Conservation (phyloP, 2,329 filamentous ascomycete genomes). For the Arthrobotrys iridis region DNA sequence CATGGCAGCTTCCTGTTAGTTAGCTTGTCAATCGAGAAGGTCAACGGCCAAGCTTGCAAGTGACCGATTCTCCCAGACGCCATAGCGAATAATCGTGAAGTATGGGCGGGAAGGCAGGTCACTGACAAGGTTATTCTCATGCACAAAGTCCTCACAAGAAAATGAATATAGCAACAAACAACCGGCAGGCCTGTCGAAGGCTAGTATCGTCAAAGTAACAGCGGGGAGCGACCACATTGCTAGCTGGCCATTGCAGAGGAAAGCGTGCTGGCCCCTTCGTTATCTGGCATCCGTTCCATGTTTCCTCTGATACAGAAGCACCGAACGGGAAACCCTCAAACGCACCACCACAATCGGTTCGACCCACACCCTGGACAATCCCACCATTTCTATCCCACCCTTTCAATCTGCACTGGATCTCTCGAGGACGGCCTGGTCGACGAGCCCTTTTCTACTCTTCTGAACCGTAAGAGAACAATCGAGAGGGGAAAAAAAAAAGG, state of each 20-base stretch:
- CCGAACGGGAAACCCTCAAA: conserved; percentile 46
- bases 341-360: conserved; percentile 53
- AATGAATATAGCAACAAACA: conserved; percentile 10
- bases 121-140: conserved; percentile 42
- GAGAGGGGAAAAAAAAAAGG: conserved; percentile 24
- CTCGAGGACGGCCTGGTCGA: conserved; percentile 30
- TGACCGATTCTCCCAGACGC: conserved; percentile 15
- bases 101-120: conserved; percentile 52
- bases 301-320: conserved; percentile 40
- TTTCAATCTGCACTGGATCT: conserved; percentile 11
- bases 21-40: conserved; percentile 47
- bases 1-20: conserved; percentile 21
- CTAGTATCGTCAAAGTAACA: conserved; percentile 10
- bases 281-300: conserved; percentile 45
- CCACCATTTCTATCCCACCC: conserved; percentile 52
- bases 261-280: conserved; percentile 22
- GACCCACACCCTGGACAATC: conserved; percentile 54
- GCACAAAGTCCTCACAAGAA: conserved; percentile 37
- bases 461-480: conserved; percentile 28
- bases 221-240: too few species aligned
- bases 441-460: conserved; percentile 39
- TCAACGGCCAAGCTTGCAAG: conserved; percentile 21
- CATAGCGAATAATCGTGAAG: conserved; percentile 46
- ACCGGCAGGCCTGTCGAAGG: background rate
- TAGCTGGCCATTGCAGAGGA: too few species aligned